Base-by-base conservation (phyloP, 805 yeast genomes). In the Kurtzmaniella cleridarum region DNA sequence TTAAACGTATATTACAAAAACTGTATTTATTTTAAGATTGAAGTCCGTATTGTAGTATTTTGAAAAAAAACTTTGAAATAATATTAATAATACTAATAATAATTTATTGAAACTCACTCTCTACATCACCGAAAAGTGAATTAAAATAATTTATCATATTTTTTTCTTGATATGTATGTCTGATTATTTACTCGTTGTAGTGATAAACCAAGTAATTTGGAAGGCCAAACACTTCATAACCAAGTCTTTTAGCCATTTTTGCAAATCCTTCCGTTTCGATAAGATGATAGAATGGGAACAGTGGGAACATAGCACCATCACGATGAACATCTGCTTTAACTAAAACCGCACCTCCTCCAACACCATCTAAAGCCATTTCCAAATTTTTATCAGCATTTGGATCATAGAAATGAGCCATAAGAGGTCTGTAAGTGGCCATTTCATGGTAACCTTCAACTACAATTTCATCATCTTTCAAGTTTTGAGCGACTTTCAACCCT, bases 261-360 rank as follows among this genome's bases (percentile, higher is more conserved):
- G 93, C 97, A 64, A 93, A 93, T 13, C 98, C 98, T 65, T 93
- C 98, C 8, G 97, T 90, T 69, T 93, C 98, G 47, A 93, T 89
- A 60, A 93, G 73, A 60, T 93, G 95, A 60, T 91, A 90, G 71
- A 93, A 93, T 43, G 98, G 93, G 78, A 93, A 93, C 36, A 95
- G 86, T 13, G 99, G 98, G 78, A 93, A 93, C 97, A 93, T 91
- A 40, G 98, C 98, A 37, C 99, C 99, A 61, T 93, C 98, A 59
- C 98, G 76, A 64, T 93, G 99, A 39, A 93, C 99, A 50, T 90
- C 97, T 9, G 97, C 95, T 57, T 91, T 88, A 24, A 93, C 99
- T 64, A 93, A 60, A 26, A 95, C 81, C 32, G 97, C 95, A 16
- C 97, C 95, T 46, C 97, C 98, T 39, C 98, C 98, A 41, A 93